Base-by-base conservation (phyloP, 129 eudicot species). In the Chrysanthemum seticuspe region DNA sequence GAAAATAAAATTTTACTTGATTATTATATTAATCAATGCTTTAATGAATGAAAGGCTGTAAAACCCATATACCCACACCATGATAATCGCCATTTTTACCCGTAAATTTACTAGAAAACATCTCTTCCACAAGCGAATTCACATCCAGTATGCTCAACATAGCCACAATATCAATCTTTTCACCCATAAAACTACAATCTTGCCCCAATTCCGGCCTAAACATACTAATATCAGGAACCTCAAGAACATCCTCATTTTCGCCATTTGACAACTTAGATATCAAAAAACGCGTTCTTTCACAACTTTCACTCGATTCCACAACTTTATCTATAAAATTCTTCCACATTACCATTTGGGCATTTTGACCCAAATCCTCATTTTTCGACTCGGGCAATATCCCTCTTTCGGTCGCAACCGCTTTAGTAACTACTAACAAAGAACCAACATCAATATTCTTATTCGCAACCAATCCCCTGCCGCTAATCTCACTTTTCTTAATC, bases 1-100 rank as follows among this genome's bases (percentile, higher is more conserved):
- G 25, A 16, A 16, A 56, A 6, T 5, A 56, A 16, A 2, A 15
- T 16, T 16, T 0, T 6, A 56, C 0, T 7, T 19, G 14, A 18
- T 15, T 18, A 57, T 55, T 55, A 16, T 5, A 57, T 25, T 16
- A 57, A 11, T 57, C 19, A 25, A 25, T 18, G 19, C 23, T n/a
- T 57, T 57, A 2, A 6, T 18, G 8, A 8, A 18, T 57, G 13
- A 18, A 57, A 57, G 62, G 31, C 62, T 57, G 29, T 57, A 57
- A 57, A 57, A 86, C 13, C 98, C 98, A 92, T 45, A 92, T 65
- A 29, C 98, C 98, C 18, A 92, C 87, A 13, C 98, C 98, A 79
- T 92, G 88, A 53, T 85, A 76, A 52, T 82, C 90, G 5, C 80
- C 85, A 40, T 85, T 78, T 77, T 80, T 87, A 13, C 97, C 92